Evolutionary conservation across 2,329 filamentous ascomycete genomes (phyloP), one percentile per base, ranked within the genome.

Genomic region (Talaromyces rugulosus): DNA sequence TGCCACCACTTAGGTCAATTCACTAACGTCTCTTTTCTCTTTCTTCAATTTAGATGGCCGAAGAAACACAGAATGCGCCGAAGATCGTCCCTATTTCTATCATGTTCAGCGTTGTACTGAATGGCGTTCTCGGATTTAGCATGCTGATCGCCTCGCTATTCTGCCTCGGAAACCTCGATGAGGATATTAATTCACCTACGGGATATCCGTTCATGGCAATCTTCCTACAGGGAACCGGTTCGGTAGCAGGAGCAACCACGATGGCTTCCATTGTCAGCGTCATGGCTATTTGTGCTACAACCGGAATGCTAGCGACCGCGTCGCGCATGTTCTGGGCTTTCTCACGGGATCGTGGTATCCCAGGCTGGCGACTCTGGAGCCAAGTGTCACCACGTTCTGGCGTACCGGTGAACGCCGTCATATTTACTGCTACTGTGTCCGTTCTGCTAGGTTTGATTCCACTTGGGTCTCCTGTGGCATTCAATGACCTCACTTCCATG

Each of bases 401-500:
- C n/a, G 36, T 75, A 34, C 72, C 73, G 1, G 61, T 68, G 2
- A 71, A 68, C 27, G 65, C 71, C 4, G 65, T 75, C 23, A 33
- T 69, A 2, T 33, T 70, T 4, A 71, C 72, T 12, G 65, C 71
- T 8, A 51, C 64, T 11, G 64, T 76, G 62, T 68, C 67, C 33
- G 63, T 66, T 1, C 70, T 82, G 4, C 69, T 82, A 14, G 76
- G 76, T 1, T 70, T 82, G 27, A 83, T 85, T 71, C 83, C 82
- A 68, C 78, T 85, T 54, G 81, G 80, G 12, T 82, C 79, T 6
- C 64, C 74, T 1, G 73, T 78, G 14, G 82, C 81, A 9, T 79
- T 83, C 68, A 81, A 82, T 67, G 79, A 77, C 63, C 77, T 84
- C 62, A 73, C 79, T 3, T 82, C 80, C 1, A 74, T 85, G 28